Percentiles rank a stretch among this genome's conserved stretches.
Evolutionary conservation across 2,329 filamentous ascomycete species (phyloP).

Genomic region (Neonectria coccinea): DNA sequence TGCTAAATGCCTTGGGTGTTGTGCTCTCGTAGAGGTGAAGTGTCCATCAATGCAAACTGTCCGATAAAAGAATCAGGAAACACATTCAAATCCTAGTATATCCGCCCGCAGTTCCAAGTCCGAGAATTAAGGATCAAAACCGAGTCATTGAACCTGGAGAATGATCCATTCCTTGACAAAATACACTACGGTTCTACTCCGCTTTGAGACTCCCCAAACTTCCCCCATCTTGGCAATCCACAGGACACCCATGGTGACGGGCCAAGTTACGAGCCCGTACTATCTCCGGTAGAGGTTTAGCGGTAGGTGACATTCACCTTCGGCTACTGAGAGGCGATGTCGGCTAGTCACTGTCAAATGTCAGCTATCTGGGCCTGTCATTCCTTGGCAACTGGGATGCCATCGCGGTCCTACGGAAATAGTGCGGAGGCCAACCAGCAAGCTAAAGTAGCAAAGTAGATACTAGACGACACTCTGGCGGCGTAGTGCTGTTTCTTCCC

Average conservation of each 20-base stretch:
- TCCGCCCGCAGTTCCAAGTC: no score
- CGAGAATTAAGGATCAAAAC: not conserved
- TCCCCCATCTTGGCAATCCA: not conserved
- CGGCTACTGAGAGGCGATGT: slow-evolving; percentile 8
- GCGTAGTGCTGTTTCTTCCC: slow-evolving; percentile 13
- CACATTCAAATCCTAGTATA: no score
- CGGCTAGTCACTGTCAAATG: not conserved
- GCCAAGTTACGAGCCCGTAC: not conserved
- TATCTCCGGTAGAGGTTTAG: not conserved
- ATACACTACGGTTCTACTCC: not conserved
- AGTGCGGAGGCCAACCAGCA: not conserved
- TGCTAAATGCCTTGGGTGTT: not conserved
- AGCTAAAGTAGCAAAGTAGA: not conserved
- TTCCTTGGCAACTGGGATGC: no score
- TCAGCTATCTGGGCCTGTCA: not conserved
- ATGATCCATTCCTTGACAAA: not conserved
- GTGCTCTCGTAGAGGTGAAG: no score
- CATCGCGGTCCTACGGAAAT: not conserved
- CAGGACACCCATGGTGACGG: not conserved
- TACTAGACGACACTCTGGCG: not conserved
- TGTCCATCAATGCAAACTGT: no score
- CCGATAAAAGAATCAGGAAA: no score
- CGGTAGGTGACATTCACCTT: not conserved
- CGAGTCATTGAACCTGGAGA: not conserved
- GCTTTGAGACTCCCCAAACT: not conserved